Evolutionary conservation across 2,329 filamentous ascomycete species (phyloP).

Genomic region (Chalara sp.): DNA sequence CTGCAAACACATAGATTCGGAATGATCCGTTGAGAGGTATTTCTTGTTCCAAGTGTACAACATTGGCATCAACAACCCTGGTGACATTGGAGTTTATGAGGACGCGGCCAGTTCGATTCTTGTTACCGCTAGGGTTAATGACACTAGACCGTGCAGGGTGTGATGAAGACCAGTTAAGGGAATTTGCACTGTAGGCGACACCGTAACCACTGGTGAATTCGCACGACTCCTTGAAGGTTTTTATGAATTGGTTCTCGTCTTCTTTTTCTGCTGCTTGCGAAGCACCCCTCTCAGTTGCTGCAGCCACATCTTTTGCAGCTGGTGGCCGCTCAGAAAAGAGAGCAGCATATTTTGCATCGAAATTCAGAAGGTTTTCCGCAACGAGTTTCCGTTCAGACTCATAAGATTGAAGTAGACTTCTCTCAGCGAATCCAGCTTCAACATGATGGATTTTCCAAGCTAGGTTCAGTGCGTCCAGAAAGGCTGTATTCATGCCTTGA

Average conservation of each 20-base stretch:
- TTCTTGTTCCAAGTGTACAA: constrained; percentile 85
- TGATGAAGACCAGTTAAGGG: constrained; percentile 71
- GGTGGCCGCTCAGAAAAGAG: constrained; percentile 78
- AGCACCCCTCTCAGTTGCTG: constrained; percentile 40
- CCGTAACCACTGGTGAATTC: constrained; percentile 92
- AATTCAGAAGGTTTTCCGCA: constrained; percentile 76
- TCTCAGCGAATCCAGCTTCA: constrained; percentile 71
- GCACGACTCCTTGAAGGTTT: constrained; percentile 84
- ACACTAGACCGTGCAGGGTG: constrained; percentile 67
- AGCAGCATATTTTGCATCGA: constrained; percentile 84
- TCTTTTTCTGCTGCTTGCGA: constrained; percentile 26
- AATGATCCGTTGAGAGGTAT: constrained; percentile 84
- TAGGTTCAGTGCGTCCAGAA: constrained; percentile 77
- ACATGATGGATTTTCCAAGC: constrained; percentile 96
- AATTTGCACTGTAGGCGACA: constrained; percentile 75
- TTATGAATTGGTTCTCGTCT: constrained; percentile 74
- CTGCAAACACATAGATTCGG: constrained; percentile 81
- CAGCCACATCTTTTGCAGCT: constrained; percentile 64
- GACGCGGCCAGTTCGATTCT: constrained; percentile 66
- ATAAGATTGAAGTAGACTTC: constrained; percentile 74
- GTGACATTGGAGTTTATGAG: constrained; percentile 77
- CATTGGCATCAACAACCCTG: constrained; percentile 80
- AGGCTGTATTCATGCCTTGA: constrained; percentile 76
- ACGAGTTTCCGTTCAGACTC: constrained; percentile 79
- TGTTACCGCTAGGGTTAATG: constrained; percentile 59